Conservation (phyloP, 1,284 basidiomycete genomes). For the Psilocybe mexicana region DNA sequence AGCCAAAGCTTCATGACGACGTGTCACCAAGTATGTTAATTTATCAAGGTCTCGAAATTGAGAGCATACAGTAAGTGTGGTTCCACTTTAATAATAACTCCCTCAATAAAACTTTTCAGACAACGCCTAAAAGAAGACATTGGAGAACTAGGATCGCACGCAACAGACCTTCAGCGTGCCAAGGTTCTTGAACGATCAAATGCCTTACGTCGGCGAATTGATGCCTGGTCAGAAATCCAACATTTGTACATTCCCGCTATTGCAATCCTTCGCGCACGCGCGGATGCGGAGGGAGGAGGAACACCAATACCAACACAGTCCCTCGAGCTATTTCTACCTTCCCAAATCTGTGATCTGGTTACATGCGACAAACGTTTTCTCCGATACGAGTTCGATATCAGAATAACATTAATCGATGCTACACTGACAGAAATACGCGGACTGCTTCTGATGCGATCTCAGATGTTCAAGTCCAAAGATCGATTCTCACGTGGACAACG, state of each 20-base stretch:
- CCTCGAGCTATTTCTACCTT: slow-evolving; percentile 26
- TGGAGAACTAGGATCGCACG: slow-evolving; percentile 17
- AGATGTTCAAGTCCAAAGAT: slow-evolving; percentile 28
- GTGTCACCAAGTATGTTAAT: slow-evolving; percentile 24
- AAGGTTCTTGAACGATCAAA: slow-evolving; percentile 24
- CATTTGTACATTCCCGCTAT: slow-evolving; percentile 23
- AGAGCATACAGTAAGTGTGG: slow-evolving; percentile 22
- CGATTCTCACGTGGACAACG: slow-evolving; percentile 28
- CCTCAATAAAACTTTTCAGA: neutral
- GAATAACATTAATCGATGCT: slow-evolving; percentile 21
- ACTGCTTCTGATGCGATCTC: slow-evolving; percentile 25
- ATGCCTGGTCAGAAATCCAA: slow-evolving; percentile 26
- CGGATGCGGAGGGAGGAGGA: slow-evolving; percentile 3
- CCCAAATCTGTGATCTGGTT: slow-evolving; percentile 4
- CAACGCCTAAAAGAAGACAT: slow-evolving; percentile 16
- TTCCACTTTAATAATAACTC: neutral
- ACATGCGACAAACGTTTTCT: slow-evolving; percentile 14
- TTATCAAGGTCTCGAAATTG: slow-evolving; percentile 25
- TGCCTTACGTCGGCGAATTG: slow-evolving; percentile 19
- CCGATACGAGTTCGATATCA: slow-evolving; percentile 30
- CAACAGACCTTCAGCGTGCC: slow-evolving; percentile 22
- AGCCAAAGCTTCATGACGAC: slow-evolving; percentile 18
- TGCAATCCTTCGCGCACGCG: slow-evolving; percentile 4
- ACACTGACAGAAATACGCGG: slow-evolving; percentile 28
- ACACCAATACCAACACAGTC: slow-evolving; percentile 8